phyloP scores from a whole-genome alignment of 108 stramenopile species.

The Fistulifera solaris region DNA sequence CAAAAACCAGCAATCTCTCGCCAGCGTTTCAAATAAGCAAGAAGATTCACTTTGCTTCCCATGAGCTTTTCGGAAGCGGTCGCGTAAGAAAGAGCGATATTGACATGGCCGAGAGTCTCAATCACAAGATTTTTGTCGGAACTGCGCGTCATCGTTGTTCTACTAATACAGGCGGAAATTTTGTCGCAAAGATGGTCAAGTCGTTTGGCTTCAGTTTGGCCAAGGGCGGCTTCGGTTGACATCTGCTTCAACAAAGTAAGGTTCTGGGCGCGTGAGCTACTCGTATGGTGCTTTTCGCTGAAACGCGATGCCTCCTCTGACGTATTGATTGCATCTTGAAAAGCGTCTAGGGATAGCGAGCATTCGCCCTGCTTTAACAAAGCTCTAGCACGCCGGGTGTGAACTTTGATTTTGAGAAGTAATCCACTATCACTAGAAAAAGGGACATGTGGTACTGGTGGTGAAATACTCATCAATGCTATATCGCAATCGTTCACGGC shows the following conservation, averaged over 20 bases:
- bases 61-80: conserved; percentile 41
- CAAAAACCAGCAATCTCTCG: conserved; percentile 59
- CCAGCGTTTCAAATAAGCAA: conserved; percentile 63
- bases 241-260: conserved; percentile 5
- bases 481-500: conserved; percentile 48
- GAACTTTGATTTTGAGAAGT: conserved; percentile 41
- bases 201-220: conserved; percentile 38
- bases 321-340: conserved; percentile 30
- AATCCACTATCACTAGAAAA: conserved; percentile 20
- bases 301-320: conserved; percentile 4
- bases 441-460: not conserved
- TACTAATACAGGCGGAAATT: conserved; percentile 2
- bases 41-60: conserved; percentile 40
- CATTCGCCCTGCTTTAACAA: conserved; percentile 49
- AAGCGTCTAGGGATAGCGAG: conserved; percentile 41
- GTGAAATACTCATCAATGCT: conserved; percentile 38
- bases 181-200: conserved; percentile 30
- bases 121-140: not conserved
- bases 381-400: conserved; percentile 52
- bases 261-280: not conserved
- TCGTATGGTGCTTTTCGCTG: not conserved
- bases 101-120: conserved; percentile 46
- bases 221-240: conserved; percentile 47
- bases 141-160: conserved; percentile 1
- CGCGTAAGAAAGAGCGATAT: conserved; percentile 42